Evolutionary conservation across 225 moss, liverwort and hornwort species (phyloP), one percentile per base, ranked within the genome.

Genomic region (Sphagnum tenellum): DNA sequence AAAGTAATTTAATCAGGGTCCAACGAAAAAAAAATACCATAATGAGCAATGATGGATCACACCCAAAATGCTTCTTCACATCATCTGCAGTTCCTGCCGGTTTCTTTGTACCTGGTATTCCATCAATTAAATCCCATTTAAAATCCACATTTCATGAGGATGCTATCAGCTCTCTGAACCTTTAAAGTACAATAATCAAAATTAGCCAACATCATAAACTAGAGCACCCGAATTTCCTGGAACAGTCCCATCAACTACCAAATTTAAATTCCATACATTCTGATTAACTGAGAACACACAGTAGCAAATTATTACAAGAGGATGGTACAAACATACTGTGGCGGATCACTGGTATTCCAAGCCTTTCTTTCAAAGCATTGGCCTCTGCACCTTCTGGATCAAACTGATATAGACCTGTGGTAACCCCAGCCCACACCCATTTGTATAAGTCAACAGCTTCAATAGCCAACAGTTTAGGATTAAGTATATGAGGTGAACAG

Each of bases 321-420:
- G 29, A 29, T 29, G 29, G 29, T 29, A 29, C 29, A 29, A 29
- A 29, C 29, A 7, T 80, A 98, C 96, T 90, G 75, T 98, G 98
- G 62, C 98, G 90, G 54, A 98, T 88, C 44, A 98, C 98, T 61
- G 86, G 75, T 52, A 98, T 74, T 50, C 84, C 87, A 49, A 93
- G 70, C 56, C 70, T 85, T 59, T 75, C 80, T 87, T 98, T 92
- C 80, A 93, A 62, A 14, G 72, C 76, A 55, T 84, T 90, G 55
- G 98, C 93, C 73, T 93, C 98, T 52, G 74, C 76, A 55, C 98
- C 93, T 57, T 82, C 77, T 49, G 93, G 90, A 89, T 98, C 98
- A 64, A 83, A 98, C 65, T 98, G 93, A 72, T 86, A 86, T 66
- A 98, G 68, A 49, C 98, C 98, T 93, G 87, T 75, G 70, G 62